Percentiles rank a stretch among this genome's conserved stretches.
Evolutionary conservation across 2,329 filamentous ascomycete species (phyloP).

Genomic region (Fusarium decemcellulare): DNA sequence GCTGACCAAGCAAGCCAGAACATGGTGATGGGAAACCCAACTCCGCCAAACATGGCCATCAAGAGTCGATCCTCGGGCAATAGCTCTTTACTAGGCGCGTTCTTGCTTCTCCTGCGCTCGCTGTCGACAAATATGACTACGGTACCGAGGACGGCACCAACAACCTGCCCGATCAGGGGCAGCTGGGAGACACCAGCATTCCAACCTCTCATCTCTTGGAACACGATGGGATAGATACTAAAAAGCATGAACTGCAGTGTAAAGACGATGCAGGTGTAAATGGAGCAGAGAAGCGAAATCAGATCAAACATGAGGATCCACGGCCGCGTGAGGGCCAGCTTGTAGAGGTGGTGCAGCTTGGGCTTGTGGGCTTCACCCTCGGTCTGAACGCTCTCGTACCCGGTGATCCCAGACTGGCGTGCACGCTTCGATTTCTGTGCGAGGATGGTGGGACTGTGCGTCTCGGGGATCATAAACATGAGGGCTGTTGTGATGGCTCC

Average conservation of each 20-base stretch:
- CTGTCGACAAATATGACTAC: conserved; percentile 58
- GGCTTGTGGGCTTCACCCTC: conserved; percentile 61
- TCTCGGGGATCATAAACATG: conserved; percentile 73
- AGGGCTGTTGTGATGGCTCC: conserved; percentile 56
- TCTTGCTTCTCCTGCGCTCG: conserved; percentile 54
- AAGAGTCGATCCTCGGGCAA: conserved; percentile 69
- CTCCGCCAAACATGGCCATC: conserved; percentile 68
- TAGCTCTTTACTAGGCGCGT: conserved; percentile 54
- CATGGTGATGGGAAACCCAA: conserved; percentile 69
- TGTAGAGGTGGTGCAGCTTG: conserved; percentile 61
- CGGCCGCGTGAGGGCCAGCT: conserved; percentile 65
- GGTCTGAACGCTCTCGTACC: conserved; percentile 66
- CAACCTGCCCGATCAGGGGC: conserved; percentile 63
- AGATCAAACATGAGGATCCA: conserved; percentile 69
- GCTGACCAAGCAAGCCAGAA: conserved; percentile 76
- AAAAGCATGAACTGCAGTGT: conserved; percentile 71
- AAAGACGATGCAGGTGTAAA: conserved; percentile 69
- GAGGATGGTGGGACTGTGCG: conserved; percentile 65
- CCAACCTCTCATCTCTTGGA: conserved; percentile 67
- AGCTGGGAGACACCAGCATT: conserved; percentile 67
- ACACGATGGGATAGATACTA: conserved; percentile 69
- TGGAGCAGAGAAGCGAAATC: conserved; percentile 65
- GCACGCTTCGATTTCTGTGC: conserved; percentile 68
- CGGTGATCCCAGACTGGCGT: conserved; percentile 61
- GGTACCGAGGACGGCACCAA: conserved; percentile 63